Evolutionary conservation across 495 filamentous ascomycete species (phyloP).

Genomic region (Daldinia vernicosa): DNA sequence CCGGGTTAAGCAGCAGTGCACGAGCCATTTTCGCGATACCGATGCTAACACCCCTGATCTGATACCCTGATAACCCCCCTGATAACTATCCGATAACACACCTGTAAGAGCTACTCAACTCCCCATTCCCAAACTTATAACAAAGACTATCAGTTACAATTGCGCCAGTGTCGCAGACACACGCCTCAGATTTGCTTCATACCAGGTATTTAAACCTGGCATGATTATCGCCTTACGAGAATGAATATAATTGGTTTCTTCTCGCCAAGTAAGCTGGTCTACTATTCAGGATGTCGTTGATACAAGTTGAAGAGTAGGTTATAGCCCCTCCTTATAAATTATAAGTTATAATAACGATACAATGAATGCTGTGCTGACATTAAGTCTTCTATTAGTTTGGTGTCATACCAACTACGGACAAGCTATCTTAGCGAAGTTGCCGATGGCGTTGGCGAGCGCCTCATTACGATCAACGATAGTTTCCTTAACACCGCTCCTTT

Average conservation of each 20-base stretch:
- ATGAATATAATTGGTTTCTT: constrained; percentile 20
- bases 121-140: not conserved
- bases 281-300: constrained; percentile 76
- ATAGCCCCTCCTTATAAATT: constrained; percentile 14
- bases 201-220: not conserved
- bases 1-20: too few species aligned
- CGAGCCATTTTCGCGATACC: not conserved
- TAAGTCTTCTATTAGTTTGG: constrained; percentile 66
- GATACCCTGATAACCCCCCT: not conserved
- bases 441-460: constrained; percentile 94
- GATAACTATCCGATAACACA: not conserved
- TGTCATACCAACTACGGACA: constrained; percentile 90
- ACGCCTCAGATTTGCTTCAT: not conserved
- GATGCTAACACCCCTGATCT: not conserved
- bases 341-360: too few species aligned
- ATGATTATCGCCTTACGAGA: constrained; percentile 17
- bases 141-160: not conserved
- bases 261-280: constrained; percentile 5
- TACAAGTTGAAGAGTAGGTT: constrained; percentile 95
- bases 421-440: constrained; percentile 89
- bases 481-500: constrained; percentile 95
- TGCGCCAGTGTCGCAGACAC: constrained; percentile 1
- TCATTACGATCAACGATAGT: constrained; percentile 90
- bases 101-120: not conserved
- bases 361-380: constrained; percentile 17